Base-by-base conservation (phyloP, 768 basidiomycete genomes). In the Tulasnella sp. region DNA sequence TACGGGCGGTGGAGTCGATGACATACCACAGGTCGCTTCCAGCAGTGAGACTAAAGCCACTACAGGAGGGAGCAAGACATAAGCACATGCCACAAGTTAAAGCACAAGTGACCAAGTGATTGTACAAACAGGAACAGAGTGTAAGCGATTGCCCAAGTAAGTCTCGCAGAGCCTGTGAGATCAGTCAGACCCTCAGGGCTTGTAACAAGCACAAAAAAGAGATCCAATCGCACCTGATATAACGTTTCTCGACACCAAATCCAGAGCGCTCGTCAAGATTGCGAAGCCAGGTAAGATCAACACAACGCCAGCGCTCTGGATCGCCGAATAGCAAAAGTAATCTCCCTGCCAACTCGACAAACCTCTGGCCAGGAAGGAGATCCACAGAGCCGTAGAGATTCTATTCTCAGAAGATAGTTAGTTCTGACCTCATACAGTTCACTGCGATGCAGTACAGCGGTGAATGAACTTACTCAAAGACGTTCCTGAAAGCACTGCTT, bases 311-410 rank as follows among this genome's bases (percentile, higher is more conserved):
- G 89, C 78, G 9, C 88, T 90, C 0, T 91, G 91, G 60, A 94
- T 85, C 2, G 92, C 87, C 2, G 88, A 85, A 68, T 93, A 96
- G 69, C 92, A 96, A 71, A 96, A 94, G 53, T 86, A 77, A 53
- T 83, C 78, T 51, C 76, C 79, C 21, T 78, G 78, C 60, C 90
- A 87, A 62, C 84, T 85, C 60, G 88, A 87, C 31, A 96, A 72
- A 7, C 84, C 91, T 49, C 92, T 82, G 44, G 91, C 85, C 25
- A 75, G 70, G 66, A 92, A 88, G 0, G 89, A 88, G 53, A 92
- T 82, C 34, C 87, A 69, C 56, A 88, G 87, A 1, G 87, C 85
- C 17, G 86, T 81, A 0, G 85, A 85, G 63, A 92, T 88, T 66
- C 89, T 92, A 22, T 45, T 12, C 22, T 64, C 10, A 45, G 48